Percentiles rank a stretch among this genome's conserved stretches.
Evolutionary conservation across 2,329 filamentous ascomycete genomes (phyloP).

Genomic region (Fusarium tricinctum): DNA sequence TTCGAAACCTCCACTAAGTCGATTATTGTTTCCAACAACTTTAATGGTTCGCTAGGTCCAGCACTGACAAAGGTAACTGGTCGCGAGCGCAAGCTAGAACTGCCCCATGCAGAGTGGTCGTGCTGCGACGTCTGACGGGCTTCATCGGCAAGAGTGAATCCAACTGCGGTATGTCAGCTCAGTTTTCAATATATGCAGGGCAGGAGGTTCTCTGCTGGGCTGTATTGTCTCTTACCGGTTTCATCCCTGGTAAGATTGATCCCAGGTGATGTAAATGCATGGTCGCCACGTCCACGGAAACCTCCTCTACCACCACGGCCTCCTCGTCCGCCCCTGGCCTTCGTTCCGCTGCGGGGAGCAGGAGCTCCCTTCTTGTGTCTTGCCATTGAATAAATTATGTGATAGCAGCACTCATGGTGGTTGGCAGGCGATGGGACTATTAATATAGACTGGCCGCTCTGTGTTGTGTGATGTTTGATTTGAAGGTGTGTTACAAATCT

Average conservation of each 20-base stretch:
- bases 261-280: slow-evolving; percentile 13
- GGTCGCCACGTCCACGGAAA: slow-evolving; percentile 29
- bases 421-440: neutral
- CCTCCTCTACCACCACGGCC: slow-evolving; percentile 33
- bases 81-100: slow-evolving; percentile 61
- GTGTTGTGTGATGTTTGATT: slow-evolving; percentile 1
- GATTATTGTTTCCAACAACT: slow-evolving; percentile 54
- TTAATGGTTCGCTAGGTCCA: slow-evolving; percentile 65
- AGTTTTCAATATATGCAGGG: neutral
- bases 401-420: slow-evolving; percentile 30
- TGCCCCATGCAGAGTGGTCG: slow-evolving; percentile 58
- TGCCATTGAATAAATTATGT: slow-evolving; percentile 32
- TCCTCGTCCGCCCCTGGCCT: slow-evolving; percentile 39
- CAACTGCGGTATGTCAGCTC: slow-evolving; percentile 38
- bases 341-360: slow-evolving; percentile 37
- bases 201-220: neutral
- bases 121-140: slow-evolving; percentile 64
- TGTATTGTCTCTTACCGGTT: slow-evolving; percentile 27
- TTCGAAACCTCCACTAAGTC: slow-evolving; percentile 21
- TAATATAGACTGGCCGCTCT: slow-evolving; percentile 2
- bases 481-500: slow-evolving; percentile 10
- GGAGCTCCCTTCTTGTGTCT: slow-evolving; percentile 47
- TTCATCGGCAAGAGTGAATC: slow-evolving; percentile 60
- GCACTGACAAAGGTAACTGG: slow-evolving; percentile 68
- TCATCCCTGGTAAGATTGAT: slow-evolving; percentile 25